Base-by-base conservation (phyloP, 2,329 filamentous ascomycete genomes). In the Nothophoma quercina region DNA sequence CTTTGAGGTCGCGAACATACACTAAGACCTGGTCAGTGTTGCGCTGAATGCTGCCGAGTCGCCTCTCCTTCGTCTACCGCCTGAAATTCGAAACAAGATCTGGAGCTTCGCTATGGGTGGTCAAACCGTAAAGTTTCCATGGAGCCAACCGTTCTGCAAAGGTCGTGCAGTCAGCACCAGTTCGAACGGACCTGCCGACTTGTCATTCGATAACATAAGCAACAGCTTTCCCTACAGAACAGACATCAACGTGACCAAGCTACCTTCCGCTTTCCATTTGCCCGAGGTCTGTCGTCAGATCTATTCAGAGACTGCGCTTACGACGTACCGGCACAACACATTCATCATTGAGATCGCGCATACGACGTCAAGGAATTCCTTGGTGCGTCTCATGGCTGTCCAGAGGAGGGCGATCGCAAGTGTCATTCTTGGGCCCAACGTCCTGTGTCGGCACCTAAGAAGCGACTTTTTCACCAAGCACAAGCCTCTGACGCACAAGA, bases 201-300 rank as follows among this genome's bases (percentile, higher is more conserved):
- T n/a, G n/a, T n/a, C n/a, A n/a, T n/a, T n/a, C n/a, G n/a, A n/a
- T n/a, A n/a, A n/a, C n/a, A n/a, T n/a, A n/a, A n/a, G n/a, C n/a
- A n/a, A n/a, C n/a, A n/a, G n/a, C n/a, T n/a, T n/a, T n/a, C n/a
- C n/a, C n/a, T n/a, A n/a, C n/a, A n/a, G n/a, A n/a, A 33, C 21
- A 25, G 29, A 26, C 2, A 16, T 8, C 8, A 7, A n/a, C 0
- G 16, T 4, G 2, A 22, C 13, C 2, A 30, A 26, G n/a, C 4
- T 21, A 1, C 18, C 7, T 9, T 19, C 47, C 3, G 47, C 39
- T 5, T 51, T 44, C 21, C 47, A 44, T 10, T 13, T 51, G 15
- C 47, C 40, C 1, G 40, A 51, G 22, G 33, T 44, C 7, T 42
- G 49, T 35, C 53, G 58, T n/a, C 55, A 58, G 18, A 41, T 60